A percentile compares a stretch with the other conserved stretches of the same genome.
phyloP scores from a whole-genome alignment of 257 asterid species.

The Nicotiana attenuata region DNA sequence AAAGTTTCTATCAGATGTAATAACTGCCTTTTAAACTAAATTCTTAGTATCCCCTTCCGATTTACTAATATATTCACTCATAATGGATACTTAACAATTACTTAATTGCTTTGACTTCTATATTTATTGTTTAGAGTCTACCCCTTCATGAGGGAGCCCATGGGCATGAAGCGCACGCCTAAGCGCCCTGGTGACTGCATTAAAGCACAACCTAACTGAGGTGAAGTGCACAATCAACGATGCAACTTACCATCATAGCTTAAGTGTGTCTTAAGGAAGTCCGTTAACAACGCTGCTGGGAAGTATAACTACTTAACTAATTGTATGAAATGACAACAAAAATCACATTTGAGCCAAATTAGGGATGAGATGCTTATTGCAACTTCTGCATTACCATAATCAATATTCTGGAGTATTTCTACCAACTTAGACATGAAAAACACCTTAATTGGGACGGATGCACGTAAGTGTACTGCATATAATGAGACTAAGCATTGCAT shows the following conservation, averaged over 20 bases:
- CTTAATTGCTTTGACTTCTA: neutral
- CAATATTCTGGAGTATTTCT: too few species aligned
- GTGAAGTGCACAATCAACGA: neutral
- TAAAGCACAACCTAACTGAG: neutral
- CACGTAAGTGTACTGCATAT: too few species aligned
- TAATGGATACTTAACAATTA: neutral
- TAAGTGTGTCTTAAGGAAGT: neutral
- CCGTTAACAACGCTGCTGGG: neutral
- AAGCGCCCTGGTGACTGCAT: neutral
- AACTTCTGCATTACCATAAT: too few species aligned
- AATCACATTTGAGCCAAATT: neutral
- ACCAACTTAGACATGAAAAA: too few species aligned
- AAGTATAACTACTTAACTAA: neutral
- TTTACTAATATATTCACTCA: neutral
- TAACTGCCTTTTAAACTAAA: neutral
- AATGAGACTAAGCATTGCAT: too few species aligned
- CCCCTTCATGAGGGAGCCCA: neutral
- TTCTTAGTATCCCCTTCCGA: neutral
- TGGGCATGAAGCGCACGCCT: too few species aligned
- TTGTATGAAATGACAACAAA: too few species aligned
- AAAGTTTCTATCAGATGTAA: neutral
- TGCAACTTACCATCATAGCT: neutral
- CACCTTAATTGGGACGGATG: too few species aligned
- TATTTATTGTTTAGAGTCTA: neutral
- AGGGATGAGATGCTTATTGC: neutral